Evolutionary conservation across 73 alveolate species (phyloP), one percentile per base, ranked within the genome.

Genomic region (Paramecium sexaurelia): DNA sequence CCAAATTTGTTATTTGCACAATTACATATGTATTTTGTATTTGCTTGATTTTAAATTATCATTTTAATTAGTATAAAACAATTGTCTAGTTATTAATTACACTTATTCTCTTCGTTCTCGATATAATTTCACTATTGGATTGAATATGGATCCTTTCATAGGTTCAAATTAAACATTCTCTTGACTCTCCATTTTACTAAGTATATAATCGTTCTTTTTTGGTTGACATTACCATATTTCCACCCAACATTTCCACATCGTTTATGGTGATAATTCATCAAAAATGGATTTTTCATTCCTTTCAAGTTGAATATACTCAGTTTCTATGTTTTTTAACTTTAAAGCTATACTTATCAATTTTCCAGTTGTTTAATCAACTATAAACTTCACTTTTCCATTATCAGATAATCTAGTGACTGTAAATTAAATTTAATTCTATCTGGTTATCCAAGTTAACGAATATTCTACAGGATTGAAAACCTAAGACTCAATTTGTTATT

Each of bases 241-340:
- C 15, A 56, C 75, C 75, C 75, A 56, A 56, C 75, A 56, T 56
- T 56, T 56, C 75, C 75, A 56, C 75, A 56, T 56, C 2, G 20
- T 22, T 56, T 56, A 56, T 17, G 75, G 75, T 11, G 57, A 45
- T 11, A 45, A 45, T 45, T 45, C 57, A 45, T 45, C 57, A 11
- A 45, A 45, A 45, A 45, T 45, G 6, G 75, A 56, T 0, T 17
- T 22, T 35, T 56, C 75, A 56, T 56, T 35, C 41, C 10, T 56
- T 56, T 56, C 75, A 56, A 24, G 33, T 24, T 56, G 6, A 56
- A 56, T 27, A 8, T 22, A 27, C 22, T 56, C 75, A 20, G 40
- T 56, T 27, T 56, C 75, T 56, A 56, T 13, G 19, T 1, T 56
- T 7, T 56, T 56, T 8, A 56, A 5, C 6, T 20, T 24, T 10